Evolutionary conservation across 176 grass and related monocot genomes (phyloP).

Genomic region (Oryza glaberrima): DNA sequence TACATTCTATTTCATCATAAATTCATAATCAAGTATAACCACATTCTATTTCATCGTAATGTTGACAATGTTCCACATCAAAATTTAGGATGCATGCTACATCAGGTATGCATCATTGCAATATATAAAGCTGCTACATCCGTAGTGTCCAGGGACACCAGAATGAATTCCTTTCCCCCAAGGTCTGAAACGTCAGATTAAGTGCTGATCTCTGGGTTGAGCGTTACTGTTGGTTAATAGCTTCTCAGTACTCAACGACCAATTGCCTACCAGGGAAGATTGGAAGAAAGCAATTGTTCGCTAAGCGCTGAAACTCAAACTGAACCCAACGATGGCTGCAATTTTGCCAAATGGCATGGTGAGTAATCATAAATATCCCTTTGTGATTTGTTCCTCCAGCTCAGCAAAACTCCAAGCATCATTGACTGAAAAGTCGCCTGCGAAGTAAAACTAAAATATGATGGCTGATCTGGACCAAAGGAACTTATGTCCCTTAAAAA

Average conservation of each 20-base stretch:
- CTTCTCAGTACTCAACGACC: not conserved
- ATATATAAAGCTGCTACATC: not conserved
- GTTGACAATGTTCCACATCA: not conserved
- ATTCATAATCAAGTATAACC: too few species aligned
- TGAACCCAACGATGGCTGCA: not conserved
- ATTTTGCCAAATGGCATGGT: not conserved
- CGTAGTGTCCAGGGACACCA: not conserved
- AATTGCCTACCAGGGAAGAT: not conserved
- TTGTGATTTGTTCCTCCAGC: constrained; percentile 74
- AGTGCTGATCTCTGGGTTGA: not conserved
- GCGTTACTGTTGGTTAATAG: not conserved
- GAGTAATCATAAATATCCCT: constrained; percentile 68
- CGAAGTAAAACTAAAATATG: not conserved
- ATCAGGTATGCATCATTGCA: not conserved
- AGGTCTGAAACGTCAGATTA: not conserved
- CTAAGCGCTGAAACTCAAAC: not conserved
- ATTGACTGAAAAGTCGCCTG: constrained; percentile 82
- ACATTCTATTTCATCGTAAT: not conserved
- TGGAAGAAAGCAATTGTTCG: not conserved
- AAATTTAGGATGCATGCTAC: not conserved
- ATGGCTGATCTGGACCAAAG: not conserved
- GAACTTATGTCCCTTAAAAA: not conserved
- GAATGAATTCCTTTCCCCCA: not conserved
- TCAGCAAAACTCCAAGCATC: constrained; percentile 85
- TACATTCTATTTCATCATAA: not conserved